A percentile compares a stretch with the other conserved stretches of the same genome.
Conservation (phyloP, 2,329 filamentous ascomycete species). For the Tolypocladium ovalisporum region DNA sequence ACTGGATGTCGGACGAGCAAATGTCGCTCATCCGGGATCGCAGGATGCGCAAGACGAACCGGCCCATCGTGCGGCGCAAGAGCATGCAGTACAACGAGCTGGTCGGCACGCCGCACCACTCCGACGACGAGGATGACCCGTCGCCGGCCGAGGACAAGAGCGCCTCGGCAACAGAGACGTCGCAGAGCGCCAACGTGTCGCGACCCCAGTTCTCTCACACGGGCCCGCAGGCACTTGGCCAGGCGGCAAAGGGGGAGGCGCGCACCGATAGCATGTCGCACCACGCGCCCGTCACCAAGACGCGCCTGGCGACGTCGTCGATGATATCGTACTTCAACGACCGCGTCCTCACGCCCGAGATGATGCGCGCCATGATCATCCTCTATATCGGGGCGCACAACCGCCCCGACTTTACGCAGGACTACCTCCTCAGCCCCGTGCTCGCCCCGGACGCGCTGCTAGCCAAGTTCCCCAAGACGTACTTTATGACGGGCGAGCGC, state of each 20-base stretch:
- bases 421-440: slow-evolving; percentile 83
- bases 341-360: slow-evolving; percentile 85
- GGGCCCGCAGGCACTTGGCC: slow-evolving; percentile 23
- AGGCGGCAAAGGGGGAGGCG: slow-evolving; percentile 6
- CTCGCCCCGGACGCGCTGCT: slow-evolving; percentile 79
- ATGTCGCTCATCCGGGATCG: slow-evolving; percentile 88
- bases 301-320: slow-evolving; percentile 85
- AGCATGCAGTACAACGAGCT: slow-evolving; percentile 79
- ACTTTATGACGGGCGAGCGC: slow-evolving; percentile 87
- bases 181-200: slow-evolving; percentile 21
- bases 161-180: slow-evolving; percentile 2
- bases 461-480: slow-evolving; percentile 83
- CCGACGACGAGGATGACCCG: slow-evolving; percentile 57
- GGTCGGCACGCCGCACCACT: slow-evolving; percentile 72
- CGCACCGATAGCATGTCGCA: slow-evolving; percentile 29
- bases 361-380: slow-evolving; percentile 99
- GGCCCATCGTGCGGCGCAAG: slow-evolving; percentile 69
- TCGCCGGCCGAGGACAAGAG: slow-evolving; percentile 16
- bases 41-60: slow-evolving; percentile 65
- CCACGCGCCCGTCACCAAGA: slow-evolving; percentile 53
- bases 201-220: slow-evolving; percentile 39
- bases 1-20: slow-evolving; percentile 98
- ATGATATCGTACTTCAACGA: slow-evolving; percentile 99
- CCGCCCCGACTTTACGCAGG: slow-evolving; percentile 81
- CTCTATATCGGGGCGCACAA: slow-evolving; percentile 91